phyloP scores from a whole-genome alignment of 306 rosid species.

The Lablab purpureus region DNA sequence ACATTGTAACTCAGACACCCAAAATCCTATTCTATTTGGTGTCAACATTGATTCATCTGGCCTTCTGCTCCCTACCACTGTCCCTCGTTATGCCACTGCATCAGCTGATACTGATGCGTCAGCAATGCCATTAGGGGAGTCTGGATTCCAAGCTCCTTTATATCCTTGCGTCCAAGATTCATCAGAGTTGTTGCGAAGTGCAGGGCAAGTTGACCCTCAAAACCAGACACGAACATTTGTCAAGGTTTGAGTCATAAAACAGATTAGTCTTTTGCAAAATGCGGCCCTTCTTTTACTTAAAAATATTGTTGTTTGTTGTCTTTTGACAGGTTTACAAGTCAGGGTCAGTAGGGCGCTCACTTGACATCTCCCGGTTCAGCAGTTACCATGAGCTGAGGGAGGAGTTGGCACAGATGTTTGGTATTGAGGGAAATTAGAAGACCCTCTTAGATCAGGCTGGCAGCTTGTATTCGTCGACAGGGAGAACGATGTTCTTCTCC shows the following conservation, averaged over 20 bases:
- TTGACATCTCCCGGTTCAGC: conserved; percentile 92
- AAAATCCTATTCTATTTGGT: conserved; percentile 75
- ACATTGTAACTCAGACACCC: conserved; percentile 62
- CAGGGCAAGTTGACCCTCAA: conserved; percentile 72
- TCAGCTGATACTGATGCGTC: conserved; percentile 65
- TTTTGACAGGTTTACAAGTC: conserved; percentile 78
- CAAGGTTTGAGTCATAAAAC: conserved; percentile 60
- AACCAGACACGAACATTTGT: conserved; percentile 73
- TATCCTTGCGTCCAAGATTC: conserved; percentile 75
- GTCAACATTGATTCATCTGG: conserved; percentile 88
- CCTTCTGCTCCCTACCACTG: conserved; percentile 77
- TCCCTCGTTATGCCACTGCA: conserved; percentile 58
- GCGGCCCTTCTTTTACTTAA: conserved; percentile 31
- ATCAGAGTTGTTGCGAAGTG: conserved; percentile 69
- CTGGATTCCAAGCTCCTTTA: conserved; percentile 70
- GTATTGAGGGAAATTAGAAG: conserved; percentile 89
- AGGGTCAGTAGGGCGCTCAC: conserved; percentile 91
- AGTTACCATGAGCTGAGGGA: conserved; percentile 92
- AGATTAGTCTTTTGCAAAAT: background rate
- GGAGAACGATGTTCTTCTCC: conserved; percentile 97
- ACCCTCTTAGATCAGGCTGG: conserved; percentile 99
- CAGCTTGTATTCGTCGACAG: conserved; percentile 99
- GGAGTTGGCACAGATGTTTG: conserved; percentile 91
- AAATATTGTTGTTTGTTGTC: conserved; percentile 34
- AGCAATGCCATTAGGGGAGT: conserved; percentile 70